Evolutionary conservation across 208 protist genomes (phyloP).

Genomic region (Wallacemonas sp.): DNA sequence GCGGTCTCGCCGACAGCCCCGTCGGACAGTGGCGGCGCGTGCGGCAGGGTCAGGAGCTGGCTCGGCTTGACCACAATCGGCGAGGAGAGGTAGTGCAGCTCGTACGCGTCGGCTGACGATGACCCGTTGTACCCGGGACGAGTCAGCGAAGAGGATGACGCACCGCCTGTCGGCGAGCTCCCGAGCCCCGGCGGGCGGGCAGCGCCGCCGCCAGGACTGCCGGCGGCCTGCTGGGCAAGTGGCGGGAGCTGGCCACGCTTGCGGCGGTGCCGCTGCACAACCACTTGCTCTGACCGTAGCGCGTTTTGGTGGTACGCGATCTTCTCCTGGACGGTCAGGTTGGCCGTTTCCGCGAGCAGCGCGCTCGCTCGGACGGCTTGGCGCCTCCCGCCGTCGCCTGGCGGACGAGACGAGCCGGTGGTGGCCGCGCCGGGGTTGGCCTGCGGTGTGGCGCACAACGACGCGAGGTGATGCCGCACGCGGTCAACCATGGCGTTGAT

Average conservation of each 20-base stretch:
- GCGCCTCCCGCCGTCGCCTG: no score
- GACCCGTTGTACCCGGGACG: no score
- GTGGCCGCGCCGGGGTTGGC: no score
- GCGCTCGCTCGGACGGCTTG: background rate
- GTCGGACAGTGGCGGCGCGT: background rate
- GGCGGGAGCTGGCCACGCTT: slow-evolving; percentile 17
- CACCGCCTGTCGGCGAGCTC: no score
- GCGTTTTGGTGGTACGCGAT: slow-evolving; percentile 52
- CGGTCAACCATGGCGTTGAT: slow-evolving; percentile 71
- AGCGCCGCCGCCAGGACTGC: background rate
- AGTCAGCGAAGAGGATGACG: no score
- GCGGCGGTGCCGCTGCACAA: slow-evolving; percentile 48
- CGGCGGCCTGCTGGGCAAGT: slow-evolving; percentile 2
- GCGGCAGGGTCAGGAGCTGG: slow-evolving; percentile 30
- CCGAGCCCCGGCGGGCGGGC: background rate
- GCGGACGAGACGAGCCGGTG: no score
- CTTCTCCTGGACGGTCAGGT: slow-evolving; percentile 46
- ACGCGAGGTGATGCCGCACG: slow-evolving; percentile 42
- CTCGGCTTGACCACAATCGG: slow-evolving; percentile 39
- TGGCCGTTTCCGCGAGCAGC: slow-evolving; percentile 12
- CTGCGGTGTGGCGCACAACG: background rate
- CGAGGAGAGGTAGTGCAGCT: slow-evolving; percentile 19
- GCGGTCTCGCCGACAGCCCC: slow-evolving; percentile 3
- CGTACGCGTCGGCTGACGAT: slow-evolving; percentile 18
- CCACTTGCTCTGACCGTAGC: slow-evolving; percentile 56